A percentile compares a stretch with the other conserved stretches of the same genome.
Evolutionary conservation across 768 basidiomycete genomes (phyloP).

Genomic region (Macrolepiota dolichaula): DNA sequence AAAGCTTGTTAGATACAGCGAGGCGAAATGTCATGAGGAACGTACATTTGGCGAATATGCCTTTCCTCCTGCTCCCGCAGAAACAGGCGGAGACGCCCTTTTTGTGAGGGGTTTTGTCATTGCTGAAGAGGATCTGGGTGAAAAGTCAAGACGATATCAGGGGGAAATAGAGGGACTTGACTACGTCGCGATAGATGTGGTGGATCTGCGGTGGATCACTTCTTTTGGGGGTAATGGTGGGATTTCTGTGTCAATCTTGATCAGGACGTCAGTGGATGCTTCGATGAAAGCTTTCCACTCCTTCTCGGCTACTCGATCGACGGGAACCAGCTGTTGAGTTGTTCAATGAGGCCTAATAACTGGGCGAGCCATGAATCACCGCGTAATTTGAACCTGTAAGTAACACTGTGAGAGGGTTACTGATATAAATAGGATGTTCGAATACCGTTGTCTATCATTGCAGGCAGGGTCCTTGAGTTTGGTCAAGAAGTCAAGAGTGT

Average conservation of each 20-base stretch:
- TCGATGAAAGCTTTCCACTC: slow-evolving; percentile 89
- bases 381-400: slow-evolving; percentile 77
- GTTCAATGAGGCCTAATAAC: not conserved
- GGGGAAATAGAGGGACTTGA: not conserved
- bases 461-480: slow-evolving; percentile 69
- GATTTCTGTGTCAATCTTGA: slow-evolving; percentile 76
- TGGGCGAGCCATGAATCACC: slow-evolving; percentile 36
- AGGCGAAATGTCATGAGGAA: slow-evolving; percentile 14
- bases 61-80: slow-evolving; percentile 87
- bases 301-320: slow-evolving; percentile 74
- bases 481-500: slow-evolving; percentile 75
- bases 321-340: not conserved
- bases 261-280: slow-evolving; percentile 60
- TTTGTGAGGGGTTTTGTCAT: slow-evolving; percentile 97
- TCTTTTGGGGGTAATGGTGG: slow-evolving; percentile 91
- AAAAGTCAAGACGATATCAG: too few species aligned
- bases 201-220: slow-evolving; percentile 85
- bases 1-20: not conserved
- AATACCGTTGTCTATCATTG: slow-evolving; percentile 82
- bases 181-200: slow-evolving; percentile 88
- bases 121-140: slow-evolving; percentile 78
- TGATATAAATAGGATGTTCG: not conserved
- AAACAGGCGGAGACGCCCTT: slow-evolving; percentile 75
- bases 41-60: slow-evolving; percentile 84
- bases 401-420: not conserved